Base-by-base conservation (phyloP, 192 early-diverging fungal genomes). In the Kappamyces sp. region DNA sequence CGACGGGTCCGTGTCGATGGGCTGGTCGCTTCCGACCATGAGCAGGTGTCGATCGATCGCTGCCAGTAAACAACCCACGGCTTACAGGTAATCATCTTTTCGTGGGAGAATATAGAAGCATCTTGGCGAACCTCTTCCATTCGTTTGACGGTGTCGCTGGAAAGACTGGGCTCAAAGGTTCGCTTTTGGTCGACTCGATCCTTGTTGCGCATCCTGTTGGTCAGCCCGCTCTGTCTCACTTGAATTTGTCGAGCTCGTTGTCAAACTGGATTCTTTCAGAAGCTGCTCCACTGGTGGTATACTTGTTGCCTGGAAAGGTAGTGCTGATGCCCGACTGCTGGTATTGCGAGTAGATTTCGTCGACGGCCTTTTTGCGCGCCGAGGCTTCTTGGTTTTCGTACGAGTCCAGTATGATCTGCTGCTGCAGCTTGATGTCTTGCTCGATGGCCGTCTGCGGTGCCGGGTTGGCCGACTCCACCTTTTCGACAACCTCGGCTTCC, bases 261-360 rank as follows among this genome's bases (percentile, higher is more conserved):
- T 57, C 54, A 1, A 34, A 57, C 46, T 57, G 54, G 23, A 34
- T 34, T n/a, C 46, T 57, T 5, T 57, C 54, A 23, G 46, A 4
- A 0, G 42, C 41, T 6, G 36, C 5, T 40, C 36, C 33, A 33
- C 46, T 31, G 42, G 42, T 44, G 5, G 38, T 40, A 40, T 57
- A 57, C 33, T 57, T 57, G n/a, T 57, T 57, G 33, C 31, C 54
- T 34, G 54, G 54, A 34, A 57, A 57, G 3, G 54, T 39, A 39
- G 54, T 31, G 2, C 31, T 40, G 15, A 39, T 15, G 31, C 54
- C 54, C 9, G 36, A 33, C 33, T 40, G 33, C 32, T 34, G 54
- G 38, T 34, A 57, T 57, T 36, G 54, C 3, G 54, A 34, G 38
- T 57, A 57, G 41, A 57, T 57, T 5, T 57, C 54, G 42, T 57